Evolutionary conservation across 495 filamentous ascomycete species (phyloP).

Genomic region (Lindgomyces ingoldianus): DNA sequence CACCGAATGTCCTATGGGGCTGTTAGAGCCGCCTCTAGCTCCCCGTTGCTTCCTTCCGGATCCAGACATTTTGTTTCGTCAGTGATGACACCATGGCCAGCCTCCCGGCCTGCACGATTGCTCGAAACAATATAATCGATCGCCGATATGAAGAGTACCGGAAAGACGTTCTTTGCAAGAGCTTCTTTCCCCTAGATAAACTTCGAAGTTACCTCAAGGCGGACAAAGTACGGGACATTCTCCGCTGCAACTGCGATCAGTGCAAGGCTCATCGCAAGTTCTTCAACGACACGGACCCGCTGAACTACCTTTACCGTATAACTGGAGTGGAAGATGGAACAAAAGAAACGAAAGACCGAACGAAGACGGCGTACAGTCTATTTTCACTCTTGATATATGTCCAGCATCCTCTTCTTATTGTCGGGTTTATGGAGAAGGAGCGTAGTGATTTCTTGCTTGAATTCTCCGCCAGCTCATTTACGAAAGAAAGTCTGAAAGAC

Average conservation of each 20-base stretch:
- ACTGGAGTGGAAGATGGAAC: background rate
- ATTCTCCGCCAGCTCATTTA: background rate
- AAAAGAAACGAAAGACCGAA: background rate
- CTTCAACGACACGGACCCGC: constrained; percentile 1
- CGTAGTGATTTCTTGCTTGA: constrained; percentile 7
- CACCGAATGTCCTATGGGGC: too few relatives aligned
- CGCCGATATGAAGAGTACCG: constrained; percentile 5
- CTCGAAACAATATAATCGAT: constrained; percentile 3
- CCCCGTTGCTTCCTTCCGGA: too few relatives aligned
- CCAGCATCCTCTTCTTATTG: constrained; percentile 10
- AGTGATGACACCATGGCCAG: too few relatives aligned
- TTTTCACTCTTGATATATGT: constrained; percentile 13
- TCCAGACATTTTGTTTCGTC: too few relatives aligned
- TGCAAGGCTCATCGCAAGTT: background rate
- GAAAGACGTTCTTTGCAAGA: background rate
- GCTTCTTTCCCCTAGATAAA: constrained; percentile 5
- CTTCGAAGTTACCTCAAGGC: constrained; percentile 2
- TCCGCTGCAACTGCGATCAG: background rate
- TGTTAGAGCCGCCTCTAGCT: too few relatives aligned
- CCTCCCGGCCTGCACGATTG: background rate
- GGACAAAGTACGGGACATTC: constrained; percentile 4
- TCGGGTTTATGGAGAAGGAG: constrained; percentile 14
- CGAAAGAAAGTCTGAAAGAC: background rate
- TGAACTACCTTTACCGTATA: background rate
- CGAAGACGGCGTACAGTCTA: constrained; percentile 9